Percentiles rank a stretch among this genome's conserved stretches.
phyloP scores from a whole-genome alignment of 352 stramenopile genomes.

The Hyaloperonospora brassicae region DNA sequence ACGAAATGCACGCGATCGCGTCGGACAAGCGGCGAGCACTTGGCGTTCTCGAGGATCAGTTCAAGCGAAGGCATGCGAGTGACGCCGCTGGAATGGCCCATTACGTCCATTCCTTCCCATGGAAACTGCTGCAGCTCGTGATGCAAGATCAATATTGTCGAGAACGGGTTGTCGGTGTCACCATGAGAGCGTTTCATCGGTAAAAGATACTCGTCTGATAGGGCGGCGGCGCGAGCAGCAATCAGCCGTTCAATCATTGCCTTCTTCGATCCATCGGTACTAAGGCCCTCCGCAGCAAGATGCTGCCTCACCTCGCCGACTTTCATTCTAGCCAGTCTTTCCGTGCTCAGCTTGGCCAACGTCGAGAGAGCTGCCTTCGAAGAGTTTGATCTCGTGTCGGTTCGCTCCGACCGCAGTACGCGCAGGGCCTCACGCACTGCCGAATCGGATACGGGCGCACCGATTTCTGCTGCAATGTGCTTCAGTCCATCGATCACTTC shows the following conservation, averaged over 20 bases:
- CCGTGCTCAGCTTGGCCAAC: conserved; percentile 20
- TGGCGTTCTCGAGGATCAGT: conserved; percentile 37
- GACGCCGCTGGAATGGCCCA: conserved; percentile 32
- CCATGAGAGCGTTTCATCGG: background rate
- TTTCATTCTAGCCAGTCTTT: conserved; percentile 36
- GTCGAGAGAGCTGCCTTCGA: conserved; percentile 8
- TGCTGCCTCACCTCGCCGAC: conserved; percentile 36
- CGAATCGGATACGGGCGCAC: conserved; percentile 15
- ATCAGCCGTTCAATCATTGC: conserved; percentile 36
- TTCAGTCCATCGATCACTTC: conserved; percentile 35
- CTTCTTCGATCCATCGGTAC: conserved; percentile 43
- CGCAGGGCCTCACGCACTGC: conserved; percentile 16
- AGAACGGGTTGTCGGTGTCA: background rate
- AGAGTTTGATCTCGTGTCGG: conserved; percentile 3
- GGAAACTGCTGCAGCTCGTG: conserved; percentile 62
- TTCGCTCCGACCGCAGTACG: conserved; percentile 10
- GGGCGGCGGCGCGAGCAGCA: conserved; percentile 22
- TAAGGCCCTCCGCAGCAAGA: conserved; percentile 25
- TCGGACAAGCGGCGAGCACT: conserved; percentile 11
- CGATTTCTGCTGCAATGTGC: conserved; percentile 32
- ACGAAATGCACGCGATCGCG: conserved; percentile 44
- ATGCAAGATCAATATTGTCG: conserved; percentile 63
- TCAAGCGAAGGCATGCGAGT: conserved; percentile 75
- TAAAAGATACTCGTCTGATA: conserved; percentile 5
- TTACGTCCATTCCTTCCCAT: conserved; percentile 70